Conservation (phyloP, 371 early-diverging fungal genomes). For the Mucor piriformis region DNA sequence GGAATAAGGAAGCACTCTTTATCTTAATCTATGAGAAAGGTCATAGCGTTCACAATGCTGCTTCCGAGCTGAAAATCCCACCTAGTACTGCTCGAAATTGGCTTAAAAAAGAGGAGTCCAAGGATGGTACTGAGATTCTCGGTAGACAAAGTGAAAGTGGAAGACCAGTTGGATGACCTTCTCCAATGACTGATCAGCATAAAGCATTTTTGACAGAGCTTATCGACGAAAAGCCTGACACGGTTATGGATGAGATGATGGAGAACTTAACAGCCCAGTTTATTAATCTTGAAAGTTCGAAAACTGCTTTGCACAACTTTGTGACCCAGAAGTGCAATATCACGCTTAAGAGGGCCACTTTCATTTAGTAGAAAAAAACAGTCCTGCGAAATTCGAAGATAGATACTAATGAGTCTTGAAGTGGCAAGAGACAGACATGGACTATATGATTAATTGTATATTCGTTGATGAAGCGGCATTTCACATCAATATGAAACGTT, state of each 20-base stretch:
- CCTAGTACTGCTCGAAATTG: neutral
- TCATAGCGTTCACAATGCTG: neutral
- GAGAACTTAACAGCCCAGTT: slow-evolving; percentile 21
- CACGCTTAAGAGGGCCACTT: slow-evolving; percentile 26
- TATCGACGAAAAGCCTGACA: slow-evolving; percentile 11
- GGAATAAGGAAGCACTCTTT: neutral
- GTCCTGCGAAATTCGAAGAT: slow-evolving; percentile 22
- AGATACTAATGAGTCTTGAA: slow-evolving; percentile 20
- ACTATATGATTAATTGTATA: slow-evolving; percentile 24
- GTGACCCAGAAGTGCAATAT: slow-evolving; percentile 30
- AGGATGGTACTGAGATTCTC: neutral
- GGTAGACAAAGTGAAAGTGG: slow-evolving; percentile 2
- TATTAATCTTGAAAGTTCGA: slow-evolving; percentile 22
- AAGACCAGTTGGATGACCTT: slow-evolving; percentile 22
- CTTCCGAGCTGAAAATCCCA: neutral
- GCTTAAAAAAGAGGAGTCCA: neutral
- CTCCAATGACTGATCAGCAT: slow-evolving; percentile 19
- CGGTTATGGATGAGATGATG: slow-evolving; percentile 28
- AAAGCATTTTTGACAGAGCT: slow-evolving; percentile 11
- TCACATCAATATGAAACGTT: slow-evolving; percentile 20
- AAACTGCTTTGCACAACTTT: slow-evolving; percentile 22
- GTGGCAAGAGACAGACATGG: slow-evolving; percentile 22
- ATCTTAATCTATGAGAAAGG: neutral
- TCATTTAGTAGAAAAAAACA: slow-evolving; percentile 27
- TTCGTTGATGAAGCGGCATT: slow-evolving; percentile 21